A percentile compares a stretch with the other conserved stretches of the same genome.
These are phyloP conservation scores for Russula earlei DNA, from an alignment of 768 basidiomycete species.

Conservation along the genomic window DNA sequence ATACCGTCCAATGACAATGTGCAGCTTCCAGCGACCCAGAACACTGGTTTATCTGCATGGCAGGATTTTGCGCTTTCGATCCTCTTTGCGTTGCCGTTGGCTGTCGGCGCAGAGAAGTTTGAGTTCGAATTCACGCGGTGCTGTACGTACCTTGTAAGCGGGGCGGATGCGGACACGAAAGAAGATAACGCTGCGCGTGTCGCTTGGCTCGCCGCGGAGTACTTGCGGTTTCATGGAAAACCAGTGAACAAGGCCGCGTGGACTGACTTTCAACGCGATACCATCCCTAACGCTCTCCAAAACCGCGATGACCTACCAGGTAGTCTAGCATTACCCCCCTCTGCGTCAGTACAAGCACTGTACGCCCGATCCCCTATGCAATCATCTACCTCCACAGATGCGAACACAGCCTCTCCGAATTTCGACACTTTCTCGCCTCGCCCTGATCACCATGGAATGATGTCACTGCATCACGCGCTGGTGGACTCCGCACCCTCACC, in stretches of 20 bases:
- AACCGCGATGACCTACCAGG: constrained; percentile 21
- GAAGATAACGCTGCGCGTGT: constrained; percentile 39
- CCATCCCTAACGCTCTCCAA: constrained; percentile 34
- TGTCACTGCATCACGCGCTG: constrained; percentile 11
- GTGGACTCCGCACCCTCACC: not conserved
- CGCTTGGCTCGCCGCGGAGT: constrained; percentile 57
- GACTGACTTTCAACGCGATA: constrained; percentile 47
- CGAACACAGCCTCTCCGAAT: constrained; percentile 26
- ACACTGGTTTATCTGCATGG: constrained; percentile 34
- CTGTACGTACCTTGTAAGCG: constrained; percentile 53
- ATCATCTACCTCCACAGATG: constrained; percentile 6
- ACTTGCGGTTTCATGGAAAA: constrained; percentile 46
- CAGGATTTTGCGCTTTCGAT: constrained; percentile 54
- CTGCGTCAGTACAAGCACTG: constrained; percentile 46
- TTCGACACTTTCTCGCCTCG: constrained; percentile 25
- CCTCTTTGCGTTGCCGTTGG: constrained; percentile 48
- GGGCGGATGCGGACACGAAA: constrained; percentile 35
- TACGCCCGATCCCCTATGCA: constrained; percentile 40
- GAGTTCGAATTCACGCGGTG: constrained; percentile 64
- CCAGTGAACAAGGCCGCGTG: constrained; percentile 46
- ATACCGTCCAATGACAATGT: not conserved
- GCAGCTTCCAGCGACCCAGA: constrained; percentile 13
- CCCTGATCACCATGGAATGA: constrained; percentile 3
- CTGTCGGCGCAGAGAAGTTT: constrained; percentile 47
- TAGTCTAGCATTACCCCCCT: constrained; percentile 28